Percentiles rank a stretch among this genome's conserved stretches.
These are phyloP conservation scores for Plasmodium gonderi DNA, from an alignment of 169 alveolate genomes.

Conservation along the genomic window DNA sequence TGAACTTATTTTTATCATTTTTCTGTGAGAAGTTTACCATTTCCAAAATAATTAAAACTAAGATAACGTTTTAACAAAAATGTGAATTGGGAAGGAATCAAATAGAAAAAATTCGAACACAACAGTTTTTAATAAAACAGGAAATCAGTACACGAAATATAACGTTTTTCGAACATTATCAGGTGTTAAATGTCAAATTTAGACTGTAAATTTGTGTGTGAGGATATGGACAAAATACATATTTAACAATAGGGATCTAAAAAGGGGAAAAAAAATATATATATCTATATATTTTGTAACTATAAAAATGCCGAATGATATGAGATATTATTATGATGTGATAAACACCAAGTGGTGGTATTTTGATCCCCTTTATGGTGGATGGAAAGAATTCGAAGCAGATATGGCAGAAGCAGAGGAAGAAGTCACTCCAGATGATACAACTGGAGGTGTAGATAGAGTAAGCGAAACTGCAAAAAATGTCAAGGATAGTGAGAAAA, in stretches of 20 bases:
- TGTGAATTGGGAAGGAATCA: not conserved
- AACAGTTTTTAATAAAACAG: not conserved
- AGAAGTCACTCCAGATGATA: not conserved
- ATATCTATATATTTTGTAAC: not conserved
- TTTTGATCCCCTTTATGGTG: conserved; percentile 32
- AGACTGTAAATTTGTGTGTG: not conserved
- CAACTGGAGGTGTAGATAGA: not conserved
- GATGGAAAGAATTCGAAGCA: conserved; percentile 36
- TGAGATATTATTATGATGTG: conserved; percentile 36
- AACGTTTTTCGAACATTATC: not conserved
- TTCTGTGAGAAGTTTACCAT: not conserved
- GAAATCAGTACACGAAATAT: not conserved
- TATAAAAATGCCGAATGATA: conserved; percentile 24
- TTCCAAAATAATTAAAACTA: not conserved
- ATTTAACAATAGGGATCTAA: not conserved
- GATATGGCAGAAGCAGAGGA: not conserved
- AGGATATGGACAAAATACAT: not conserved
- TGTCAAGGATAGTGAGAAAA: not conserved
- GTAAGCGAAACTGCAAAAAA: not conserved
- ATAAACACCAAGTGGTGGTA: conserved; percentile 57
- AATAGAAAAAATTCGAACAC: not conserved
- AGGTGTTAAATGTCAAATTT: not conserved
- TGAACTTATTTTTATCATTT: not conserved
- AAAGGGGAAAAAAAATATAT: not conserved
- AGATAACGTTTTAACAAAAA: not conserved